Evolutionary conservation across 163 green algal genomes (phyloP).

Genomic region (Trebouxiophyceae sp.): DNA sequence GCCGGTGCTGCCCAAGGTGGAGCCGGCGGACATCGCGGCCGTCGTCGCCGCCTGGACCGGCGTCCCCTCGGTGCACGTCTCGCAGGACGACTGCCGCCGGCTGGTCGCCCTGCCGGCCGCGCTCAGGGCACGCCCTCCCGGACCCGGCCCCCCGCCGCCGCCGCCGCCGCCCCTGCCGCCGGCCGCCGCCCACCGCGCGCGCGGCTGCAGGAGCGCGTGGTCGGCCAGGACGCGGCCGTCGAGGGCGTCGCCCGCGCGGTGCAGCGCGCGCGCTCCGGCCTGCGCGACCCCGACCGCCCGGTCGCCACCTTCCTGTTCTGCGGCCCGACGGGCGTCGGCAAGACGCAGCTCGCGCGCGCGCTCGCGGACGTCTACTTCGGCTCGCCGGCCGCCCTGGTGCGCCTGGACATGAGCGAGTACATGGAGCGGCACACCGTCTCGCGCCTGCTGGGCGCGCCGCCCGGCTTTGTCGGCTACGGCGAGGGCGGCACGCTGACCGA

Average conservation of each 20-base stretch:
- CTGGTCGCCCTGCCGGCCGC: slow-evolving; percentile 52
- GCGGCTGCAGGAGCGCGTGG: slow-evolving; percentile 47
- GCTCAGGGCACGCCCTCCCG: slow-evolving; percentile 24
- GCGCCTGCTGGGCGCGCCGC: slow-evolving; percentile 90
- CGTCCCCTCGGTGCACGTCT: slow-evolving; percentile 77
- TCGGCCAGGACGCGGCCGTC: slow-evolving; percentile 86
- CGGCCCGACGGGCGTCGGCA: slow-evolving; percentile 77
- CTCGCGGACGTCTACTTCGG: neutral
- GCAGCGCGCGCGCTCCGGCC: slow-evolving; percentile 55
- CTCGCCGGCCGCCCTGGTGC: slow-evolving; percentile 8
- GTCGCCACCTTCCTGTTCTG: slow-evolving; percentile 84
- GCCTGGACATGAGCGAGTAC: slow-evolving; percentile 95
- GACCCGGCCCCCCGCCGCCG: slow-evolving; percentile 6
- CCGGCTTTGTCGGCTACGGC: slow-evolving; percentile 77
- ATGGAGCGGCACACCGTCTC: slow-evolving; percentile 85
- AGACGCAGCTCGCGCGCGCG: slow-evolving; percentile 59
- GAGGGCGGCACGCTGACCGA: slow-evolving; percentile 86
- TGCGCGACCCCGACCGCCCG: slow-evolving; percentile 78
- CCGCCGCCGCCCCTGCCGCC: no score
- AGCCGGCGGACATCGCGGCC: slow-evolving; percentile 68
- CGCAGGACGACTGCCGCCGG: slow-evolving; percentile 57
- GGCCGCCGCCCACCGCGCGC: neutral
- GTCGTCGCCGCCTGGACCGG: slow-evolving; percentile 79
- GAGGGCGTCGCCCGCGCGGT: slow-evolving; percentile 59
- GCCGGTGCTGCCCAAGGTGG: slow-evolving; percentile 52